Conservation (phyloP, 306 rosid species). For the Ochetophila trinervis region DNA sequence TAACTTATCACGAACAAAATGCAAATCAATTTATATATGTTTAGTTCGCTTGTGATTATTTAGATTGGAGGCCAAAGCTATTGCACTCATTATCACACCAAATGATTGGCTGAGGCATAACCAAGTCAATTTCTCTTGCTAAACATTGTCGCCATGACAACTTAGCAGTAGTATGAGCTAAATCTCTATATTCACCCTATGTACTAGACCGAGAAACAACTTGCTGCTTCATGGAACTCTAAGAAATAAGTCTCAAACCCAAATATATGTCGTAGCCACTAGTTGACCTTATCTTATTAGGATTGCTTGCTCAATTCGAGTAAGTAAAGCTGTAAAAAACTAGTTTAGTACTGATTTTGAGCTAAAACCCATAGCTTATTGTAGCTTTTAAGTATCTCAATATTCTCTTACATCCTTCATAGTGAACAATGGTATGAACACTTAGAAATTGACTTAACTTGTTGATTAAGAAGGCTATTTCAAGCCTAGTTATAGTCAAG, state of each 20-base stretch:
- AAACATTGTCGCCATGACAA: not conserved
- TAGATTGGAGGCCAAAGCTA: not conserved
- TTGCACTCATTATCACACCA: not conserved
- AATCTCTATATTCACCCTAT: no score
- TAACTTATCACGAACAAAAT: not conserved
- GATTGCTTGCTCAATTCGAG: not conserved
- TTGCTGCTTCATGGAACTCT: not conserved
- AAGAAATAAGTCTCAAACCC: not conserved
- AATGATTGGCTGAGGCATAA: not conserved
- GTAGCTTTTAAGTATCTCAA: no score
- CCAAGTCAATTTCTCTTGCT: not conserved
- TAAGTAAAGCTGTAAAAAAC: not conserved
- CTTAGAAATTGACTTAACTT: no score
- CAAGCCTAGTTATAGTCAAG: no score
- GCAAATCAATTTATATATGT: not conserved
- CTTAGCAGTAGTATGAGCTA: not conserved
- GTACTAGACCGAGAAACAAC: not conserved
- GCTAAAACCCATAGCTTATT: no score
- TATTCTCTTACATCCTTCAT: no score
- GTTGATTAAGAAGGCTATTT: no score
- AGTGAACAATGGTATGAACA: no score
- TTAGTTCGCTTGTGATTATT: no score
- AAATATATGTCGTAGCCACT: not conserved
- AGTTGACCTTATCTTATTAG: not conserved
- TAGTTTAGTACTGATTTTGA: no score